Base-by-base conservation (phyloP, 139 green algal genomes). In the Haematococcus sp. region DNA sequence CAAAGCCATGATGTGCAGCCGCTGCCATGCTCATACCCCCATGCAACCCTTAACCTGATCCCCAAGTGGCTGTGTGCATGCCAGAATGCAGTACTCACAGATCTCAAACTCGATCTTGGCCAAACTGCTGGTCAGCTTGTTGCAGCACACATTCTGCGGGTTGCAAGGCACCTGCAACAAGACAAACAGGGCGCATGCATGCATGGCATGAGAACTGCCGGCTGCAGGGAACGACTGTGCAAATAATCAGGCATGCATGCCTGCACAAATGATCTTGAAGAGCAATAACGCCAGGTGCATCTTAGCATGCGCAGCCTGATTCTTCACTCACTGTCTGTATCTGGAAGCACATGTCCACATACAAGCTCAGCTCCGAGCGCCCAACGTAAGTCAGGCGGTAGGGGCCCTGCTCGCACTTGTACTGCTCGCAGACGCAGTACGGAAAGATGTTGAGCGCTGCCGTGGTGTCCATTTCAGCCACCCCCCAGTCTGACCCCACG, bases 141-240 rank as follows among this genome's bases (percentile, higher is more conserved):
- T 78, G 55, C 76, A 82, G 58, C 73, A 82, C 44, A 66, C 52
- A 70, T 68, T 74, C 30, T 69, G 63, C 31, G 44, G 44, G 35
- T 40, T 68, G 34, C 55, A 67, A 31, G 55, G 33, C 54, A 68
- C 35, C 35, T 76, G 70, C 60, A 51, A 17, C 27, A 40, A 61
- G 20, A n/a, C 23, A 25, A 35, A 5, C 20, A 3, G 3, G 27
- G 25, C n/a, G 27, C 3, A 19, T 34, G 56, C 27, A 35, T 49
- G n/a, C n/a, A n/a, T n/a, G n/a, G n/a, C n/a, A n/a, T n/a, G n/a
- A n/a, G n/a, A n/a, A n/a, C n/a, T n/a, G n/a, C n/a, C n/a, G n/a
- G n/a, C n/a, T n/a, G n/a, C n/a, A n/a, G n/a, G n/a, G n/a, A n/a
- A n/a, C n/a, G n/a, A n/a, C n/a, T n/a, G n/a, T n/a, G n/a, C n/a